Percentiles rank a stretch among this genome's conserved stretches.
These are phyloP conservation scores for Gnomoniopsis sp. DNA, from an alignment of 2,329 filamentous ascomycete genomes.

Conservation along the genomic window DNA sequence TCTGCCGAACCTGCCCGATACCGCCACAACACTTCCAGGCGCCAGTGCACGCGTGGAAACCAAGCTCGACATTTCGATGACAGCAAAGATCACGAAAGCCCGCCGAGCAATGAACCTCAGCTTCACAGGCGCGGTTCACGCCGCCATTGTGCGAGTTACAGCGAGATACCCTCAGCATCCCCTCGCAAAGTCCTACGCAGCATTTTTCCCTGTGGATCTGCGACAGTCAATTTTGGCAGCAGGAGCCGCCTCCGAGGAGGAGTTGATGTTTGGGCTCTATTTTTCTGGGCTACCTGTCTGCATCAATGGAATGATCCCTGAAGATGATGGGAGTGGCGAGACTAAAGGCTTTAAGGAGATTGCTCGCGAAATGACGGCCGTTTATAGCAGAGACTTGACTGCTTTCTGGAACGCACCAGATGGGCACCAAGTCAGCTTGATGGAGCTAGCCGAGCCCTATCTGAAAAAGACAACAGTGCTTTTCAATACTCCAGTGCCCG, in stretches of 20 bases:
- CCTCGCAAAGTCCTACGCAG: slow-evolving; percentile 18
- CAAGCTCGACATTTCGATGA: slow-evolving; percentile 9
- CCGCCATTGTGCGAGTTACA: slow-evolving; percentile 22
- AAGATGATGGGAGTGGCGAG: not conserved
- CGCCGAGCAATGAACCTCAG: slow-evolving; percentile 15
- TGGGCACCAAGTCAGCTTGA: not conserved
- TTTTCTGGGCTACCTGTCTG: slow-evolving; percentile 22
- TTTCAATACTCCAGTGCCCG: slow-evolving; percentile 7
- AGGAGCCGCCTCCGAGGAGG: not conserved
- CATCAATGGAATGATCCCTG: slow-evolving; percentile 12
- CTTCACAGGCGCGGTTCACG: slow-evolving; percentile 22
- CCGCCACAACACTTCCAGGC: slow-evolving; percentile 1
- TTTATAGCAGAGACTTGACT: slow-evolving; percentile 19
- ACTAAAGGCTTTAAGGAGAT: slow-evolving; percentile 18
- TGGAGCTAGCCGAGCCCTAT: slow-evolving; percentile 11
- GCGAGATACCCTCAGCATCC: slow-evolving; percentile 21
- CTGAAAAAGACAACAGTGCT: slow-evolving; percentile 3
- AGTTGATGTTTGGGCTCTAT: slow-evolving; percentile 17
- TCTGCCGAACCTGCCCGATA: slow-evolving; percentile 18
- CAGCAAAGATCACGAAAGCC: slow-evolving; percentile 8
- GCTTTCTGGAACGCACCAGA: slow-evolving; percentile 2
- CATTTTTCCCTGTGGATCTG: slow-evolving; percentile 21
- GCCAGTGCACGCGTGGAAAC: slow-evolving; percentile 3
- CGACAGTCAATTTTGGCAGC: slow-evolving; percentile 10
- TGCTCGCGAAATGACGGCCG: slow-evolving; percentile 15